phyloP scores from a whole-genome alignment of 176 grass and related monocot species.

The Metroxylon sagu region DNA sequence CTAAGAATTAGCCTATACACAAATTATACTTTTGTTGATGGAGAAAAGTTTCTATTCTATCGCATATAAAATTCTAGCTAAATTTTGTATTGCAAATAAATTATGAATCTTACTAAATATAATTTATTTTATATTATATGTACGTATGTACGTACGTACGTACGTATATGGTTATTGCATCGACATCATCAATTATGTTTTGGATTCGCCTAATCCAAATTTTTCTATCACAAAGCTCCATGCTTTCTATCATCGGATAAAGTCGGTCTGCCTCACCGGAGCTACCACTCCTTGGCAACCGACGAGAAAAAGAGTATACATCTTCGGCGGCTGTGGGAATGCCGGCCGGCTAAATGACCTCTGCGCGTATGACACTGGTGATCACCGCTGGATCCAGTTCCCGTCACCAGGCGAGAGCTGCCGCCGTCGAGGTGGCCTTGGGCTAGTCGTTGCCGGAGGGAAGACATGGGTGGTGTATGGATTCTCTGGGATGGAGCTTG shows the following conservation, averaged over 20 bases:
- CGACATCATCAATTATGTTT: conserved; percentile 38
- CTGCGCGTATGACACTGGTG: conserved; percentile 43
- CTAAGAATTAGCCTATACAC: too few relatives aligned
- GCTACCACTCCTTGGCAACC: conserved; percentile 74
- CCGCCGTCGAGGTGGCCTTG: conserved; percentile 43
- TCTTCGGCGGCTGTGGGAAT: conserved; percentile 76
- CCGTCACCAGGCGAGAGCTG: conserved; percentile 41
- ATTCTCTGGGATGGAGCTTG: conserved; percentile 56
- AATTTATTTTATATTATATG: too few relatives aligned
- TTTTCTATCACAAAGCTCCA: too few relatives aligned
- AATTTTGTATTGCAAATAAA: too few relatives aligned
- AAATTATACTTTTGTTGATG: too few relatives aligned
- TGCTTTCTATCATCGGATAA: conserved; percentile 61
- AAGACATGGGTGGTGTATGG: conserved; percentile 85
- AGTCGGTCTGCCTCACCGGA: conserved; percentile 45
- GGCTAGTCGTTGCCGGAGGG: conserved; percentile 31
- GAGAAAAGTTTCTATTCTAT: too few relatives aligned
- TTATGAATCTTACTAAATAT: too few relatives aligned
- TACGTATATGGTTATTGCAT: conserved; percentile 62
- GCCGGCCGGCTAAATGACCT: conserved; percentile 69
- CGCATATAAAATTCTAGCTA: too few relatives aligned
- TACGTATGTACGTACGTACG: too few relatives aligned
- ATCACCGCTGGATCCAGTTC: conserved; percentile 31
- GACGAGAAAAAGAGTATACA: conserved; percentile 44
- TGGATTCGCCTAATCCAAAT: conserved; percentile 82